phyloP scores from a whole-genome alignment of 2,329 filamentous ascomycete genomes.

The Calonectria hawksworthii region DNA sequence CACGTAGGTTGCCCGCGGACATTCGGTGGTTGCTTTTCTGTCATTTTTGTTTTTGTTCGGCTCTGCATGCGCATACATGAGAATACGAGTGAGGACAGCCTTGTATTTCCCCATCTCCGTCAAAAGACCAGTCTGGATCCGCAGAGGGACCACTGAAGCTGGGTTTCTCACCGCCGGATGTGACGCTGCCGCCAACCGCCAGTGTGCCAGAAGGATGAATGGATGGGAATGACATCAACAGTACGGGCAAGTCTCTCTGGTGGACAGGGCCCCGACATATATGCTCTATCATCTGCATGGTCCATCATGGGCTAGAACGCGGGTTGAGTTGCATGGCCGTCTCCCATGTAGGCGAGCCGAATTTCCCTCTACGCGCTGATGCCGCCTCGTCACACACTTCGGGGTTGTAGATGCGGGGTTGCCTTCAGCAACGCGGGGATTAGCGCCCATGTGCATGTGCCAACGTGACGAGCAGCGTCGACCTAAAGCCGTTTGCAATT shows the following conservation, averaged over 20 bases:
- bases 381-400: constrained; percentile 37
- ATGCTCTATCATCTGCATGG: constrained; percentile 32
- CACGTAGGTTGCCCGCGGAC: not conserved
- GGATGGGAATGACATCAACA: constrained; percentile 33
- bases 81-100: constrained; percentile 25
- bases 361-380: constrained; percentile 48
- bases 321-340: not conserved
- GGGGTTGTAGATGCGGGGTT: constrained; percentile 44
- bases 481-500: constrained; percentile 11
- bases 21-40: not conserved
- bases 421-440: constrained; percentile 45
- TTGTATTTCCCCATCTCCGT: constrained; percentile 14
- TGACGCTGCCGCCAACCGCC: constrained; percentile 31
- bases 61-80: constrained; percentile 1
- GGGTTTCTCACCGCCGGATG: constrained; percentile 42
- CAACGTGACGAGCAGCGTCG: constrained; percentile 41
- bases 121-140: constrained; percentile 21
- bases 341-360: constrained; percentile 10
- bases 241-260: not conserved
- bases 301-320: constrained; percentile 28
- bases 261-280: constrained; percentile 19
- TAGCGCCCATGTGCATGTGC: constrained; percentile 41
- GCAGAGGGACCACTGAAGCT: constrained; percentile 14
- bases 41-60: not conserved
- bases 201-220: constrained; percentile 32